Evolutionary conservation across 2,329 filamentous ascomycete species (phyloP).

Genomic region (Arthrobotrys entomopaga): DNA sequence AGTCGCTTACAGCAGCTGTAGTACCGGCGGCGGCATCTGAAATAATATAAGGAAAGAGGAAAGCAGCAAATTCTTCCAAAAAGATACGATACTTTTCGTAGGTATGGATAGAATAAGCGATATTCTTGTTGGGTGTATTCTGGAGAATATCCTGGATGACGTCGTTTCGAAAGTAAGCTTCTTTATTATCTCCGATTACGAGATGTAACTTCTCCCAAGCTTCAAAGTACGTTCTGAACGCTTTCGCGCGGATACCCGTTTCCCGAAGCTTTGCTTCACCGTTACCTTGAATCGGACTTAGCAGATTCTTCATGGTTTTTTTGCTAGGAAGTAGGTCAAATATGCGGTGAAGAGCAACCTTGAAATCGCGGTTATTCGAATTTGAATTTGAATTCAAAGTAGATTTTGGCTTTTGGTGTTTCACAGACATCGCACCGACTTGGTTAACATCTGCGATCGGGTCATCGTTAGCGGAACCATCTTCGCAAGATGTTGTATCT

Average conservation of each 20-base stretch:
- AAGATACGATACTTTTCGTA: conserved; percentile 64
- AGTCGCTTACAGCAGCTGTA: neutral
- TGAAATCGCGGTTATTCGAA: conserved; percentile 25
- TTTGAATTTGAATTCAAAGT: neutral
- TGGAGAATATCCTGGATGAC: conserved; percentile 61
- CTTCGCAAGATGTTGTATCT: neutral
- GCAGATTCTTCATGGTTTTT: conserved; percentile 60
- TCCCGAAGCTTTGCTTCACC: conserved; percentile 62
- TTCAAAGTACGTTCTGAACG: conserved; percentile 62
- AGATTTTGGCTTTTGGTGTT: neutral
- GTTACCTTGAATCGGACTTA: conserved; percentile 61
- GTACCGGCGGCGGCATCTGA: conserved; percentile 63
- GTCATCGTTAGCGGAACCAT: neutral
- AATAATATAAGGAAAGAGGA: conserved; percentile 62
- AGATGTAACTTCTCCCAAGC: conserved; percentile 63
- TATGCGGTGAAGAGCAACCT: conserved; percentile 56
- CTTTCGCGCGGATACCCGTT: conserved; percentile 62
- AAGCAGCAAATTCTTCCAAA: conserved; percentile 61
- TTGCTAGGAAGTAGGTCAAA: conserved; percentile 60
- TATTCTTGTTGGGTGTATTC: conserved; percentile 29
- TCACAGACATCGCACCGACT: neutral
- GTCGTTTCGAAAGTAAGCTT: conserved; percentile 62
- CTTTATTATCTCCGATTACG: conserved; percentile 58
- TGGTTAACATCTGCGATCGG: neutral
- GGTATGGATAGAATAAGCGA: conserved; percentile 60